Percentiles rank a stretch among this genome's conserved stretches.
Conservation (phyloP, 371 early-diverging fungal species). For the Ordospora colligata region DNA sequence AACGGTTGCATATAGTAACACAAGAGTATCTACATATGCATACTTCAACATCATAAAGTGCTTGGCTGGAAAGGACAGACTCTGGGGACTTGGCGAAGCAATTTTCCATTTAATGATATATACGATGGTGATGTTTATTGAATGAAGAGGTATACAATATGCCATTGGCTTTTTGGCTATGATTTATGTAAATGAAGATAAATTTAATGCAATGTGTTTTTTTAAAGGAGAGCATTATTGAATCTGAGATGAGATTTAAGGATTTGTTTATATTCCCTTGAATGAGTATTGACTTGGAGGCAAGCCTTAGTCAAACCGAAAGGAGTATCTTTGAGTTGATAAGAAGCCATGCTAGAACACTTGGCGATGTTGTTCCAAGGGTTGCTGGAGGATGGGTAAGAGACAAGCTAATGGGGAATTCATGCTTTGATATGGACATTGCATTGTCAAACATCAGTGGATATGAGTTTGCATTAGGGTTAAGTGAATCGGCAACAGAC, state of each 20-base stretch:
- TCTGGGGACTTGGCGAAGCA: neutral
- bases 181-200: too few species aligned
- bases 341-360: neutral
- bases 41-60: neutral
- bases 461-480: slow-evolving; percentile 72
- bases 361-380: slow-evolving; percentile 36
- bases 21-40: neutral
- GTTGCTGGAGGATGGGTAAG: slow-evolving; percentile 61
- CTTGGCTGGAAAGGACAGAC: neutral
- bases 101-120: neutral
- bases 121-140: neutral
- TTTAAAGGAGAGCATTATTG: neutral
- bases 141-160: too few species aligned
- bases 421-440: slow-evolving; percentile 83
- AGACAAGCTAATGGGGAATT: slow-evolving; percentile 71
- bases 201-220: neutral
- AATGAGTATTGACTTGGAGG: neutral
- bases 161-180: too few species aligned
- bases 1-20: slow-evolving; percentile 1
- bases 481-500: slow-evolving; percentile 59
- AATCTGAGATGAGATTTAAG: neutral
- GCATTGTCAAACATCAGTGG: slow-evolving; percentile 88
- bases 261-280: neutral
- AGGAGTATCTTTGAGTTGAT: slow-evolving; percentile 11
- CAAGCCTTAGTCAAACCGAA: neutral